Evolutionary conservation across 129 eudicot genomes (phyloP).

Genomic region (sunflower (Helianthus annuus)): DNA sequence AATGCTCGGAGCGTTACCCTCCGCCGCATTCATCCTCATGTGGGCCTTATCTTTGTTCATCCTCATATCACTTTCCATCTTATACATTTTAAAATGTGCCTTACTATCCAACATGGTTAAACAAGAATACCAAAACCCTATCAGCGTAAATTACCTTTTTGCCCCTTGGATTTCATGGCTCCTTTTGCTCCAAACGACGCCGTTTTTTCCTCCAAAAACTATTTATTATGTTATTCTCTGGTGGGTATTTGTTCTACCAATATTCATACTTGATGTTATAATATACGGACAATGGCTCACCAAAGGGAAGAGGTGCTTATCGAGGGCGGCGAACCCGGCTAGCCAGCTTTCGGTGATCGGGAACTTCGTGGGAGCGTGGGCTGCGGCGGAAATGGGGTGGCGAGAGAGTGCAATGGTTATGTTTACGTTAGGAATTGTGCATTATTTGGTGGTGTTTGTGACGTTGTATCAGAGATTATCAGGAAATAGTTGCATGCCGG

Average conservation of each 20-base stretch:
- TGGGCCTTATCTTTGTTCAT: constrained; percentile 54
- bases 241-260: constrained; percentile 48
- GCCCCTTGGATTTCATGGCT: constrained; percentile 76
- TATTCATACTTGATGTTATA: constrained; percentile 51
- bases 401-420: constrained; percentile 46
- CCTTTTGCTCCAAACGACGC: constrained; percentile 49
- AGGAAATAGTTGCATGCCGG: constrained; percentile 44
- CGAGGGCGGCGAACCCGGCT: constrained; percentile 55
- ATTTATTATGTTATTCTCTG: constrained; percentile 23
- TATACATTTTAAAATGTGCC: constrained; percentile 46
- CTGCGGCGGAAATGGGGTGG: constrained; percentile 61
- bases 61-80: constrained; percentile 35
- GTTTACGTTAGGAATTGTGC: constrained; percentile 53
- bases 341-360: constrained; percentile 58
- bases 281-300: constrained; percentile 68
- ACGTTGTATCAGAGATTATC: constrained; percentile 58
- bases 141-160: constrained; percentile 67
- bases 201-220: constrained; percentile 17
- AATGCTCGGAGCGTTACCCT: constrained; percentile 25
- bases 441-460: constrained; percentile 61
- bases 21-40: constrained; percentile 32
- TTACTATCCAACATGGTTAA: constrained; percentile 47
- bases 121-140: constrained; percentile 57
- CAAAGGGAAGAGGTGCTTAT: constrained; percentile 50
- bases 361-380: constrained; percentile 54